Conservation (phyloP, 1,139 yeast species). For the Hemisphaericaspora lyxosophila region DNA sequence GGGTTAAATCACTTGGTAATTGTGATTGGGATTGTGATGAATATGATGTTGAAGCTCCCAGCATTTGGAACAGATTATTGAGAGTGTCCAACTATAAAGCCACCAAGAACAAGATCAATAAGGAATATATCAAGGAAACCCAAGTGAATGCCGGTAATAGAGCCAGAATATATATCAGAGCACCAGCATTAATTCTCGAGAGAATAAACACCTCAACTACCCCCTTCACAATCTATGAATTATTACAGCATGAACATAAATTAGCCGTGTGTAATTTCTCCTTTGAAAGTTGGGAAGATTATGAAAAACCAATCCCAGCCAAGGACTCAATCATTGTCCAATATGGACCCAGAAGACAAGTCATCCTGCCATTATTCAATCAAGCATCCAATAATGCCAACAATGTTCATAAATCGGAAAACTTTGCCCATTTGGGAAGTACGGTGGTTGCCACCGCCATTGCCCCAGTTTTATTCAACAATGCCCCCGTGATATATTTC, state of each 20-base stretch:
- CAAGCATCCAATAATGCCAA: conserved; percentile 75
- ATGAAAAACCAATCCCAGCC: conserved; percentile 78
- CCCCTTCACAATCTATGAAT: conserved; percentile 68
- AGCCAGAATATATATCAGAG: conserved; percentile 59
- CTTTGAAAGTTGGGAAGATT: conserved; percentile 85
- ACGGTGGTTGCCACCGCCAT: conserved; percentile 79
- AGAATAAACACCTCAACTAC: conserved; percentile 38
- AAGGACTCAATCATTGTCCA: conserved; percentile 80
- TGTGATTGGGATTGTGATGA: conserved; percentile 91
- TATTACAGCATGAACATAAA: conserved; percentile 84
- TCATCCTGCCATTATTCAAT: conserved; percentile 82
- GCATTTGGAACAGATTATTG: conserved; percentile 72
- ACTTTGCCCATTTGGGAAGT: conserved; percentile 77
- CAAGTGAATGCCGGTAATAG: conserved; percentile 67
- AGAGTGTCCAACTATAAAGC: conserved; percentile 78
- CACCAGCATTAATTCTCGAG: conserved; percentile 53
- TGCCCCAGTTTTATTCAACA: conserved; percentile 85
- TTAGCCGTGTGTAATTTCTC: conserved; percentile 80
- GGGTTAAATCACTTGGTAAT: conserved; percentile 76
- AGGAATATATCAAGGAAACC: conserved; percentile 58
- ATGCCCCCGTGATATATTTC: conserved; percentile 77
- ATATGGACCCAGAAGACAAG: conserved; percentile 88
- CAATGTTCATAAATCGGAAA: conserved; percentile 83
- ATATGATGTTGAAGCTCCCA: conserved; percentile 70
- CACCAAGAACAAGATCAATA: conserved; percentile 66